A percentile compares a stretch with the other conserved stretches of the same genome.
These are phyloP conservation scores for Skeletonema costatum DNA, from an alignment of 108 stramenopile genomes.

Conservation along the genomic window DNA sequence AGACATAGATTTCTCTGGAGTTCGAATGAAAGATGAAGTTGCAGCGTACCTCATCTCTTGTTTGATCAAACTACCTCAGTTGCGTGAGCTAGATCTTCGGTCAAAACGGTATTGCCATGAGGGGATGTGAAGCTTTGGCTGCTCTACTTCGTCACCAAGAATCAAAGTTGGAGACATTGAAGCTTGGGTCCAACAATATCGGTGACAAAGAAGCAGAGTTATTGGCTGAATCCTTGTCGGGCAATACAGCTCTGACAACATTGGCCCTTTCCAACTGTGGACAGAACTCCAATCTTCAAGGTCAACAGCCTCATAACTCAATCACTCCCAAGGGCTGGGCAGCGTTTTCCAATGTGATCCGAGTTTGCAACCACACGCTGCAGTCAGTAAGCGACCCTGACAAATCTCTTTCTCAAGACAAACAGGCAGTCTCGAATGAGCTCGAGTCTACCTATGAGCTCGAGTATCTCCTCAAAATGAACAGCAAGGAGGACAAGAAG, in stretches of 20 bases:
- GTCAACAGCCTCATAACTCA: no score
- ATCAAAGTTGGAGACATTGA: neutral
- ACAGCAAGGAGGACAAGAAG: no score
- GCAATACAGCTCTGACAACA: neutral
- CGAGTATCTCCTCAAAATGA: no score
- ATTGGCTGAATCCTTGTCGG: neutral
- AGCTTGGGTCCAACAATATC: neutral
- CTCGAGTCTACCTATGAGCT: no score
- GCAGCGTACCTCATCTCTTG: neutral
- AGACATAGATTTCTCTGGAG: constrained; percentile 66
- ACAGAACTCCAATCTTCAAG: neutral
- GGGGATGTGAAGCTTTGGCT: neutral
- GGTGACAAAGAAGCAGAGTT: neutral
- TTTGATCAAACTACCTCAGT: neutral
- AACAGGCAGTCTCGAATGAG: no score
- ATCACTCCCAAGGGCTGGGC: no score
- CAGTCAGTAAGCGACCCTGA: no score
- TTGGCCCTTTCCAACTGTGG: neutral
- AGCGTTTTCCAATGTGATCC: no score
- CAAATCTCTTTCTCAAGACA: no score
- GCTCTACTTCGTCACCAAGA: neutral
- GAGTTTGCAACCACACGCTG: no score
- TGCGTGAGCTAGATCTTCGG: neutral
- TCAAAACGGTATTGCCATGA: neutral
- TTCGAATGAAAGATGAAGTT: neutral